Base-by-base conservation (phyloP, 352 stramenopile species). In the Phytophthora ramorum region DNA sequence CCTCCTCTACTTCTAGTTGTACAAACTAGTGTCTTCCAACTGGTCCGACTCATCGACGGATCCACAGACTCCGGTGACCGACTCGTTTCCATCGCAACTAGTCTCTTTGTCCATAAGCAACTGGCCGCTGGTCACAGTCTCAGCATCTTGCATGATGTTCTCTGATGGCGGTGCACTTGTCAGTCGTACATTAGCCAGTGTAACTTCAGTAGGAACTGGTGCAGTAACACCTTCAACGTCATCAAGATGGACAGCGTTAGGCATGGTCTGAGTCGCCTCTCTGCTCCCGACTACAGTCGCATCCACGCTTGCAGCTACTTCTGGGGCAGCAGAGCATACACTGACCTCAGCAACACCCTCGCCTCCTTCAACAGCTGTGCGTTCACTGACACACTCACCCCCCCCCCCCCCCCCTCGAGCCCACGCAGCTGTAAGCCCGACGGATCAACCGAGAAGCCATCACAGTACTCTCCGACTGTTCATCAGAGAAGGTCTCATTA, bases 11-110 rank as follows among this genome's bases (percentile, higher is more conserved):
- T 34, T 34, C 28, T 34, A 34, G 28, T 4, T 34, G 28, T 8
- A 34, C 28, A 8, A 8, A 34, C 8, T 34, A 4, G 8, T 34
- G 10, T 35, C 20, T 19, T 50, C 44, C 22, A 34, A 17, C 20
- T 32, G 20, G 3, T 19, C 44, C 17, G 8, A 50, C 22, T 50
- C 44, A 19, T 32, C 20, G n/a, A 50, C 22, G 1, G 20, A 50
- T 34, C 44, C 44, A 34, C 20, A 22, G 44, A 50, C 20, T 5
- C 3, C 44, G 16, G 43, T 50, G 44, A 50, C 22, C 22, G 22
- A 50, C 44, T 50, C 44, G 20, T 34, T 32, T 34, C 44, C 20
- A n/a, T 50, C 44, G 12, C 44, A 50, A 17, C 20, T 34, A 17
- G 19, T 26, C 4, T 20, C 19, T 30, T 50, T 19, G 40, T 46